These are phyloP conservation scores for Penicillium bialowiezense DNA, from an alignment of 495 filamentous ascomycete genomes.

Conservation along the genomic window DNA sequence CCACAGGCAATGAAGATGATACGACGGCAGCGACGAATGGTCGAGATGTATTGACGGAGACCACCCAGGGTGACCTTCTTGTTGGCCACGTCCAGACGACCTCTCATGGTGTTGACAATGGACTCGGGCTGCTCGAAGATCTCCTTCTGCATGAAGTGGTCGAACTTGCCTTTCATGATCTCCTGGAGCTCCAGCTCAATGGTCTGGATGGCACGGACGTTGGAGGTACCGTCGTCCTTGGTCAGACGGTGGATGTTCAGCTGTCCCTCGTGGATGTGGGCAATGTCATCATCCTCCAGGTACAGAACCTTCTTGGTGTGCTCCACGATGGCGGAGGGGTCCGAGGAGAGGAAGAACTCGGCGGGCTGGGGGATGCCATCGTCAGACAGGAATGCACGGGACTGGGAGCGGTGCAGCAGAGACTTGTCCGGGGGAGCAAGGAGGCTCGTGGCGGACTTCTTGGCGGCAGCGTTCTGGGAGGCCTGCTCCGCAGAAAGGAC, in stretches of 20 bases:
- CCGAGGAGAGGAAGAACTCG: constrained; percentile 97
- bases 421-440: constrained; percentile 93
- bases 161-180: constrained; percentile 99
- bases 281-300: constrained; percentile 98
- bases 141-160: constrained; percentile 99
- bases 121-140: constrained; percentile 99
- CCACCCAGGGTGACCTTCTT: constrained; percentile 94
- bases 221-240: constrained; percentile 94
- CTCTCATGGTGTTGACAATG: constrained; percentile 99
- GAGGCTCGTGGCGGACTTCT: constrained; percentile 80
- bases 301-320: constrained; percentile 99
- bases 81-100: constrained; percentile 88
- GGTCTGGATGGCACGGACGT: constrained; percentile 96
- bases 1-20: constrained; percentile 99
- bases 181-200: constrained; percentile 98
- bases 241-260: constrained; percentile 97
- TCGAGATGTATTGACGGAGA: constrained; percentile 90
- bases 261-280: constrained; percentile 97
- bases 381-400: constrained; percentile 96
- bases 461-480: constrained; percentile 93
- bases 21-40: constrained; percentile 91
- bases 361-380: constrained; percentile 97
- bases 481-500: constrained; percentile 91
- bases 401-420: constrained; percentile 94
- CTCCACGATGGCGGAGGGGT: constrained; percentile 96